A percentile compares a stretch with the other conserved stretches of the same genome.
These are phyloP conservation scores for Zea luxurians DNA, from an alignment of 176 grass and related monocot species.

Conservation along the genomic window DNA sequence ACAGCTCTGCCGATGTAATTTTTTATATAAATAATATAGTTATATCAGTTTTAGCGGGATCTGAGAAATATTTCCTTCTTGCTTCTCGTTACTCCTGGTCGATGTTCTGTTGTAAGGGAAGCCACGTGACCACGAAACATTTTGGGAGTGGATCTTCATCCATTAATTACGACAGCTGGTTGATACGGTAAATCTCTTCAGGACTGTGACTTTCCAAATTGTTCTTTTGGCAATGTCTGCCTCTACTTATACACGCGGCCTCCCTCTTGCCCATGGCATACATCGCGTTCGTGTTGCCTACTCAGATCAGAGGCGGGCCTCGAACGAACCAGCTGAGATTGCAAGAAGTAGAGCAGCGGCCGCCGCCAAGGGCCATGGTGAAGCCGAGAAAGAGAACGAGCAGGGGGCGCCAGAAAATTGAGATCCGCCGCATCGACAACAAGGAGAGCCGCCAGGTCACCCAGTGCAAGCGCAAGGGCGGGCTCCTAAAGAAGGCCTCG, in stretches of 20 bases:
- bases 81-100: neutral
- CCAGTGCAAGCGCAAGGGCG: conserved; percentile 45
- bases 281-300: neutral
- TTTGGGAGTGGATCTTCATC: neutral
- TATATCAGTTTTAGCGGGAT: no score
- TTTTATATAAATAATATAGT: no score
- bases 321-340: neutral
- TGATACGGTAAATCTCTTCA: conserved; percentile 1
- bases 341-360: neutral
- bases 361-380: neutral
- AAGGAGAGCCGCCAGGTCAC: conserved; percentile 13
- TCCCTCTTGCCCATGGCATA: neutral
- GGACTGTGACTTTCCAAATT: neutral
- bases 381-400: conserved; percentile 6
- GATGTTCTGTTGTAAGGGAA: neutral
- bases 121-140: neutral
- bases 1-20: no score
- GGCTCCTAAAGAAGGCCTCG: conserved; percentile 59
- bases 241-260: neutral
- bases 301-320: neutral
- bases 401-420: conserved; percentile 28
- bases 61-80: no score
- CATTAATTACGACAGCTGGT: neutral
- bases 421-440: conserved; percentile 29
- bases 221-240: neutral